Evolutionary conservation across 768 basidiomycete genomes (phyloP).

Genomic region (Plicaturopsis crispa): DNA sequence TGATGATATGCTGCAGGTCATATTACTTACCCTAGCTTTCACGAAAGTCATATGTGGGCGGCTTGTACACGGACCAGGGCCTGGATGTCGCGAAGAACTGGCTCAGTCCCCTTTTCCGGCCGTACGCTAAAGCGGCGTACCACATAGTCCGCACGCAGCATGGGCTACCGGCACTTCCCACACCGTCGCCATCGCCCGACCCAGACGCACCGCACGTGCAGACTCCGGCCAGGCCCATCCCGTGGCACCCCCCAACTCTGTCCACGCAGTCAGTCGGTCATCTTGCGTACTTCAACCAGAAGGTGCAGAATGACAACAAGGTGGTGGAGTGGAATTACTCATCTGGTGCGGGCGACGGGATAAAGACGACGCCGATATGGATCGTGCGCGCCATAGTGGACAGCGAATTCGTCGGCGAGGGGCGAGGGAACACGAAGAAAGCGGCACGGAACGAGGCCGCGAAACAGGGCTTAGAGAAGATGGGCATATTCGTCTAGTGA

Average conservation of each 20-base stretch:
- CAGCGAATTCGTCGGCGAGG: constrained; percentile 50
- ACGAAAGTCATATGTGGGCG: constrained; percentile 75
- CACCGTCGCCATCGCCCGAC: constrained; percentile 16
- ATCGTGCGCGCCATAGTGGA: constrained; percentile 56
- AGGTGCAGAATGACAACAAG: constrained; percentile 49
- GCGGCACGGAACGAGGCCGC: constrained; percentile 77
- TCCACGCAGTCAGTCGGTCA: constrained; percentile 37
- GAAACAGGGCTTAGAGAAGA: constrained; percentile 54
- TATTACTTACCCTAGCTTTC: background rate
- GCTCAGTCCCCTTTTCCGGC: constrained; percentile 55
- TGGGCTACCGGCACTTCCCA: constrained; percentile 43
- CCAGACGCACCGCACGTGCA: constrained; percentile 14
- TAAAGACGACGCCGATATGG: constrained; percentile 73
- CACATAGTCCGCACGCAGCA: constrained; percentile 56
- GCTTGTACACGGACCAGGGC: constrained; percentile 65
- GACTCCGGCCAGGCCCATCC: constrained; percentile 13
- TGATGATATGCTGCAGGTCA: background rate
- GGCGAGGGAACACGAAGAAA: constrained; percentile 71
- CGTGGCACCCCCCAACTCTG: constrained; percentile 3
- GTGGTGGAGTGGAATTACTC: constrained; percentile 68
- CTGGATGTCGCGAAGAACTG: constrained; percentile 47
- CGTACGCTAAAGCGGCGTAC: constrained; percentile 60
- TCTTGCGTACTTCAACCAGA: constrained; percentile 76
- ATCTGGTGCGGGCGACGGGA: constrained; percentile 29
- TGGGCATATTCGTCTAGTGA: constrained; percentile 51